phyloP scores from a whole-genome alignment of 75 land plant species.

The Cryptomeria japonica region DNA sequence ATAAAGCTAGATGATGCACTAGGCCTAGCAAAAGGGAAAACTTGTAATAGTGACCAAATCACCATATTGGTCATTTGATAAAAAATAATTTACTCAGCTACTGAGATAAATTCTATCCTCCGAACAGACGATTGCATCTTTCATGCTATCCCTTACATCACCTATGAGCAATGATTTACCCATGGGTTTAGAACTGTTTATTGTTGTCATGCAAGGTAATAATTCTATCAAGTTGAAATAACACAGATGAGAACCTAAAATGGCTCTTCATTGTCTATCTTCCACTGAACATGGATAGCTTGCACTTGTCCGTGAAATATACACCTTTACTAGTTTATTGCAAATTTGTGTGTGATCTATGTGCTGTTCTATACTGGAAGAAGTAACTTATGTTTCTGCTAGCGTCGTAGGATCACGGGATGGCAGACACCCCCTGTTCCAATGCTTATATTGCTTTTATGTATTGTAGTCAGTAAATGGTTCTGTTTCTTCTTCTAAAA shows the following conservation, averaged over 20 bases:
- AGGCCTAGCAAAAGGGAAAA: neutral
- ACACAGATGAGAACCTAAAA: neutral
- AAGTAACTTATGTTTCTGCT: neutral
- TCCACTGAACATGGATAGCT: neutral
- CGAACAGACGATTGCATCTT: neutral
- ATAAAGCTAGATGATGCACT: neutral
- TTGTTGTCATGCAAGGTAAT: neutral
- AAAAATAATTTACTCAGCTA: neutral
- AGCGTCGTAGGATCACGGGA: neutral
- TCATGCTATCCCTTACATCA: neutral
- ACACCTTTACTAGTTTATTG: neutral
- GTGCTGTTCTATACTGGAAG: neutral
- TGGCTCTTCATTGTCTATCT: neutral
- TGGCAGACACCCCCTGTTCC: neutral
- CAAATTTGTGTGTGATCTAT: too few relatives aligned
- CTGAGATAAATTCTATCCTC: neutral
- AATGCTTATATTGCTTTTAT: neutral
- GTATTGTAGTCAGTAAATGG: neutral
- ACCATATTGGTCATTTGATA: neutral
- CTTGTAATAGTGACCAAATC: neutral
- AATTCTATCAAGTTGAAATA: neutral
- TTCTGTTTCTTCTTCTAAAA: neutral
- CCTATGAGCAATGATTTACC: neutral
- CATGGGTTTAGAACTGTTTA: neutral
- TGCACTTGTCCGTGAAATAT: neutral